phyloP scores from a whole-genome alignment of 768 basidiomycete species.

The Arthromyces matolae region DNA sequence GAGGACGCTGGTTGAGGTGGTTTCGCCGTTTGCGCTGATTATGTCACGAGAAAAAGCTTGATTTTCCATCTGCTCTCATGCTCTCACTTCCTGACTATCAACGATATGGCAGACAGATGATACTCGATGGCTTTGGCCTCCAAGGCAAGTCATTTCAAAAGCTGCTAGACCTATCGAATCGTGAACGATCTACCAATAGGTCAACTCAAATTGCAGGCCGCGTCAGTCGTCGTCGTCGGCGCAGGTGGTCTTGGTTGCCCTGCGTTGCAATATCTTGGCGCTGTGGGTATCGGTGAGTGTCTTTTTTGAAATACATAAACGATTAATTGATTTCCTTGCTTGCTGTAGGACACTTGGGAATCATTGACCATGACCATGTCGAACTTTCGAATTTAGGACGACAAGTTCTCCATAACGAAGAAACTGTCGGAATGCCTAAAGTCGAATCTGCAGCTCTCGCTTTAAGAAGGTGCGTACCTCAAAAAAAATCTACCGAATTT shows the following conservation, averaged over 20 bases:
- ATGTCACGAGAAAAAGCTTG: too few species aligned
- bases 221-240: conserved; percentile 76
- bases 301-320: neutral
- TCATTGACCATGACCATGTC: conserved; percentile 19
- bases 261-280: conserved; percentile 89
- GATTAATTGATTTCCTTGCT: neutral
- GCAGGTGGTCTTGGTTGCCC: conserved; percentile 97
- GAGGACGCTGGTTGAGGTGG: too few species aligned
- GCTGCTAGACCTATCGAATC: too few species aligned
- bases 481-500: neutral
- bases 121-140: conserved; percentile 83
- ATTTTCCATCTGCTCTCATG: too few species aligned
- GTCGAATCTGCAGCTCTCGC: conserved; percentile 76
- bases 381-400: conserved; percentile 28
- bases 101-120: conserved; percentile 96
- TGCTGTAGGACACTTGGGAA: neutral
- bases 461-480: conserved; percentile 49
- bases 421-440: conserved; percentile 74
- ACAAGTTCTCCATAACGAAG: conserved; percentile 80
- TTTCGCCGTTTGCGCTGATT: too few species aligned
- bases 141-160: conserved; percentile 55
- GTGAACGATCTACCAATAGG: conserved; percentile 40
- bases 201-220: conserved; percentile 53
- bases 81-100: conserved; percentile 66
- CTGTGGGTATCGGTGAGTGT: conserved; percentile 82